Conservation (phyloP, 2,329 filamentous ascomycete genomes). For the Penicillium sp. region DNA sequence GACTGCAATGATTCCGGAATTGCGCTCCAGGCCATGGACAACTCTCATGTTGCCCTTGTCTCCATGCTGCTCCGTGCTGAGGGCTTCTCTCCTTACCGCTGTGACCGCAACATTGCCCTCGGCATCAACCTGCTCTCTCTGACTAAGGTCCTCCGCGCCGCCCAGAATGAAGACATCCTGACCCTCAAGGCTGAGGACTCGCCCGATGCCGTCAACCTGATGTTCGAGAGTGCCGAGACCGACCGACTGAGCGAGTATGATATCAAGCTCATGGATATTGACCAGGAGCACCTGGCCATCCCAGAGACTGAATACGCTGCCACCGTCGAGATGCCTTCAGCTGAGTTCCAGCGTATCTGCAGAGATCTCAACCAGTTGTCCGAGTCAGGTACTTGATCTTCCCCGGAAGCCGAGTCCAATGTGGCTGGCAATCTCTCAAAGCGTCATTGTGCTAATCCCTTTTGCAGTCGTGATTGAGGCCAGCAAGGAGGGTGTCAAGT, state of each 20-base stretch:
- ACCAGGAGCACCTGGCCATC: constrained; percentile 98
- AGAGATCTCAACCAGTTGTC: constrained; percentile 87
- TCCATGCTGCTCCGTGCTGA: constrained; percentile 99
- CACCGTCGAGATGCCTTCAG: constrained; percentile 81
- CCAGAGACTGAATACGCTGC: constrained; percentile 98
- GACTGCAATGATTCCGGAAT: constrained; percentile 99
- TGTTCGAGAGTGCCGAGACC: constrained; percentile 85
- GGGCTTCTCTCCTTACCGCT: constrained; percentile 90
- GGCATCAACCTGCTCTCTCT: constrained; percentile 95
- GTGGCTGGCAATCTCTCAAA: not conserved
- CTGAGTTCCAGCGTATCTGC: constrained; percentile 93
- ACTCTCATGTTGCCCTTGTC: constrained; percentile 97
- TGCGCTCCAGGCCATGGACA: constrained; percentile 99
- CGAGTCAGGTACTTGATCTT: constrained; percentile 73
- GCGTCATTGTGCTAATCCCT: constrained; percentile 14
- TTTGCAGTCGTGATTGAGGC: constrained; percentile 85
- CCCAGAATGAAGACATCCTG: constrained; percentile 89
- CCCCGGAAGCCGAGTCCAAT: not conserved
- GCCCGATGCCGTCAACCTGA: constrained; percentile 90
- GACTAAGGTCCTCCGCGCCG: constrained; percentile 93
- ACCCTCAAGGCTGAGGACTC: constrained; percentile 97
- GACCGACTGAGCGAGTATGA: constrained; percentile 98
- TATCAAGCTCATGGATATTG: constrained; percentile 99
- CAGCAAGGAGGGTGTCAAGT: constrained; percentile 95
- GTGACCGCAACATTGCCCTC: constrained; percentile 97